Base-by-base conservation (phyloP, 2,329 filamentous ascomycete species). In the Drechslera avenae region DNA sequence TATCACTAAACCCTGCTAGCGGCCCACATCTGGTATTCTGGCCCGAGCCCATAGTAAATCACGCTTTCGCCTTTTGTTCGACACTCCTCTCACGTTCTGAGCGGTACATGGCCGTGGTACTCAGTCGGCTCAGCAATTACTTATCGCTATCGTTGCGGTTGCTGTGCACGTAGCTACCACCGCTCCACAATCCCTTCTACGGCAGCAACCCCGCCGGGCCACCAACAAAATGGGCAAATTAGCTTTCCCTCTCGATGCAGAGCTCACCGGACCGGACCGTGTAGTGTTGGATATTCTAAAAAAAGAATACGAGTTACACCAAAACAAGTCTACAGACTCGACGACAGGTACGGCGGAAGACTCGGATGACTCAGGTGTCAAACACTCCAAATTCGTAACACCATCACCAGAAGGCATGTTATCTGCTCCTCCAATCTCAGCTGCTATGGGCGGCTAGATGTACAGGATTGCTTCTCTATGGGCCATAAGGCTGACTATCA, bases 211-310 rank as follows among this genome's bases (percentile, higher is more conserved):
- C 21, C 47, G 46, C 28, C 34, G 40, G n/a, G 43, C 46, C 35
- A 14, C 28, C 42, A 35, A 12, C 30, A 31, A 5, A 12, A 72
- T 70, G 67, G 67, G 66, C 52, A 64, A 64, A 37, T 55, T 72
- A 4, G 60, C 65, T 33, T 70, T 68, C 37, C 60, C 63, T 43
- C 60, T 60, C 10, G 66, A 69, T 57, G 63, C 63, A 34, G 63
- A 69, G 42, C 64, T 72, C 10, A 71, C 68, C 3, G 52, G 46
- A 5, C 64, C 64, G 31, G 69, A 72, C 41, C 67, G 63, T 19
- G 48, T 71, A 36, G 66, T 72, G 14, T 30, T 72, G 37, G 56
- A 62, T 5, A 54, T 69, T 13, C 43, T 72, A 30, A 56, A 66
- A 39, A 69, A 66, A 35, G 61, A 71, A 39, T 68, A 65, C 19